phyloP scores from a whole-genome alignment of 257 asterid genomes.

The Eucommia ulmoides region DNA sequence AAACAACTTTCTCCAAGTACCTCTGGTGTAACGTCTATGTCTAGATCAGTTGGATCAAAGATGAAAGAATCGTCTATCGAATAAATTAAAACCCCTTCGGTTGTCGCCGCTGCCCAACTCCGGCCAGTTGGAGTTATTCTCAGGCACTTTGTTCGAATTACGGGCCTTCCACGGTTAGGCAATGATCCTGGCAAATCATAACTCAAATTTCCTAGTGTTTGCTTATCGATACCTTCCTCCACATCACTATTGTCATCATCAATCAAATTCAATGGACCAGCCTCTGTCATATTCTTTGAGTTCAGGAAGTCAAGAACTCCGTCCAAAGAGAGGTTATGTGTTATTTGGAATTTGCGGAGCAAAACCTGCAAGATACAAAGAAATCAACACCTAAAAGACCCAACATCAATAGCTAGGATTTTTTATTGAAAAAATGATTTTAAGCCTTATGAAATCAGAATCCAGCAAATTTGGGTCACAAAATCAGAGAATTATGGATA shows the following conservation, averaged over 20 bases:
- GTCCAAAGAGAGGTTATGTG: constrained; percentile 74
- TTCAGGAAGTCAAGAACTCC: constrained; percentile 91
- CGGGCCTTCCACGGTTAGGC: constrained; percentile 86
- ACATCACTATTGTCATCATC: constrained; percentile 74
- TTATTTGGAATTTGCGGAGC: constrained; percentile 76
- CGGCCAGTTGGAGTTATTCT: constrained; percentile 97
- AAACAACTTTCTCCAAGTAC: too few relatives aligned
- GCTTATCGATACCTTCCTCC: constrained; percentile 87
- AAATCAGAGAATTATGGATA: too few relatives aligned
- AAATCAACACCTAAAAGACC: too few relatives aligned
- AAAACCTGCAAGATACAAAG: constrained; percentile 65
- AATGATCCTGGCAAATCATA: constrained; percentile 88
- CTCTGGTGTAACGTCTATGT: constrained; percentile 94
- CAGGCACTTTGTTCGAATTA: constrained; percentile 74
- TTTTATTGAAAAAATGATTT: too few relatives aligned
- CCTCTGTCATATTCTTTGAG: constrained; percentile 91
- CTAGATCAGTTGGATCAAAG: constrained; percentile 98
- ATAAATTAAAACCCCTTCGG: constrained; percentile 86
- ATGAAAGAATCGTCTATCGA: constrained; percentile 89
- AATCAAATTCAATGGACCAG: constrained; percentile 83
- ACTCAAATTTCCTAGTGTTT: constrained; percentile 42
- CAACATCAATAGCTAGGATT: too few relatives aligned
- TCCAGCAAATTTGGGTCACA: too few relatives aligned
- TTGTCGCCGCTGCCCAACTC: constrained; percentile 98
- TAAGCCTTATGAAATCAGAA: too few relatives aligned